Evolutionary conservation across 306 rosid genomes (phyloP).

Genomic region (Pueraria montana): DNA sequence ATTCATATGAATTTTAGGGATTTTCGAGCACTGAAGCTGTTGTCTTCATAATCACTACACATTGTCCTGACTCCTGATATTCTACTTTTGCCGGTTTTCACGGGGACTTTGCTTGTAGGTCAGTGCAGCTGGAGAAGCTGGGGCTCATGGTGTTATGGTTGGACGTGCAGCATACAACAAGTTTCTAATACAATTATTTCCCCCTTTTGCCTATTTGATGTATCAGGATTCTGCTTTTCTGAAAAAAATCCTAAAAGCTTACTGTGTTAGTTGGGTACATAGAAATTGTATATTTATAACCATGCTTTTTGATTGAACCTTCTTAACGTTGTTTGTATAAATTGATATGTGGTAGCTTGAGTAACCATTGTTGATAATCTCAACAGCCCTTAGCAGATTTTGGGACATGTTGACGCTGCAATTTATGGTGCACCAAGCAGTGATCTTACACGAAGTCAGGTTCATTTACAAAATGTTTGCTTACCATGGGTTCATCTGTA

Average conservation of each 20-base stretch:
- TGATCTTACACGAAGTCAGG: slow-evolving; percentile 93
- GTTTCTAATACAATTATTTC: slow-evolving; percentile 36
- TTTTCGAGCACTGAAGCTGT: not conserved
- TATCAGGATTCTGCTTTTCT: slow-evolving; percentile 36
- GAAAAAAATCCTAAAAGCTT: slow-evolving; percentile 5
- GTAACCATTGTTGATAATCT: slow-evolving; percentile 48
- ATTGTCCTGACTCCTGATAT: slow-evolving; percentile 41
- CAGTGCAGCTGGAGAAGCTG: slow-evolving; percentile 75
- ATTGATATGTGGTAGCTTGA: slow-evolving; percentile 29
- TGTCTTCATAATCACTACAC: not conserved
- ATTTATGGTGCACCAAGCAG: slow-evolving; percentile 79
- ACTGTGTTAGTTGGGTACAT: not conserved
- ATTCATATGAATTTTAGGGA: slow-evolving; percentile 13
- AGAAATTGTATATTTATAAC: slow-evolving; percentile 10
- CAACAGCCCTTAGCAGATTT: slow-evolving; percentile 84
- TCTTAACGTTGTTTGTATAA: slow-evolving; percentile 36
- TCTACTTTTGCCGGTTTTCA: slow-evolving; percentile 33
- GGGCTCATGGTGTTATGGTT: slow-evolving; percentile 98
- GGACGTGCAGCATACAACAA: slow-evolving; percentile 92
- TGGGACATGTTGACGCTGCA: slow-evolving; percentile 90
- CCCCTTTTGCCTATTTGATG: slow-evolving; percentile 12
- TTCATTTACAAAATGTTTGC: slow-evolving; percentile 58
- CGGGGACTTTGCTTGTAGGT: slow-evolving; percentile 61
- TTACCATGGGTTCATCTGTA: slow-evolving; percentile 41
- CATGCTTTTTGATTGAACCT: slow-evolving; percentile 27